Evolutionary conservation across 768 basidiomycete species (phyloP).

Genomic region (Boletus subcaerulescens): DNA sequence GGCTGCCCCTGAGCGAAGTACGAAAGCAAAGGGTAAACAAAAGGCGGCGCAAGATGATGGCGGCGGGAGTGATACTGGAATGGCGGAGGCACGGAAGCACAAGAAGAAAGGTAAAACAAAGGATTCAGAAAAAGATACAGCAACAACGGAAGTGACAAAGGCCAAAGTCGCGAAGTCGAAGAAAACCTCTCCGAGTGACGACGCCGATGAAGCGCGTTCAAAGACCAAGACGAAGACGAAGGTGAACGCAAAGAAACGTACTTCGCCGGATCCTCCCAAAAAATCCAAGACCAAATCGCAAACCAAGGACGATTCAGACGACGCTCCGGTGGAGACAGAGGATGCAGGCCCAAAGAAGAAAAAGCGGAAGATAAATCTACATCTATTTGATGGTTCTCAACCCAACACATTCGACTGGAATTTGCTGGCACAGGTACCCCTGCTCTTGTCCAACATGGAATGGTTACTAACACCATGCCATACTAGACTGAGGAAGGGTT

Average conservation of each 20-base stretch:
- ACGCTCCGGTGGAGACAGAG: conserved; percentile 18
- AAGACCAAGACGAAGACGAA: conserved; percentile 21
- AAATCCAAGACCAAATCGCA: conserved; percentile 20
- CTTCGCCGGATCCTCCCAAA: conserved; percentile 19
- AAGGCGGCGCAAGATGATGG: conserved; percentile 27
- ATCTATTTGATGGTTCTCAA: conserved; percentile 44
- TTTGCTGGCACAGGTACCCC: conserved; percentile 38
- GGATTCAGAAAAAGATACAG: conserved; percentile 17
- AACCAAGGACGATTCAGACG: conserved; percentile 16
- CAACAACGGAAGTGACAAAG: conserved; percentile 31
- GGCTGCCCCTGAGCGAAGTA: conserved; percentile 21
- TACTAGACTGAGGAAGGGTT: conserved; percentile 40
- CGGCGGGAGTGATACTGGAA: conserved; percentile 12
- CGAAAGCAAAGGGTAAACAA: conserved; percentile 40
- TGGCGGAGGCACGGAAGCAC: conserved; percentile 28
- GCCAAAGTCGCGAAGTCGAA: conserved; percentile 21
- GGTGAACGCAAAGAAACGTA: conserved; percentile 15
- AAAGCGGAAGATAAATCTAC: conserved; percentile 59
- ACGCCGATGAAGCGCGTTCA: conserved; percentile 6
- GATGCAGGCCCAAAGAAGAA: conserved; percentile 53
- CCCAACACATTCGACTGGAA: conserved; percentile 46
- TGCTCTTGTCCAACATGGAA: background rate
- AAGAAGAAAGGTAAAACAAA: conserved; percentile 23
- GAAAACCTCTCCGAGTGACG: conserved; percentile 22
- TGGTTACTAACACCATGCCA: background rate